Percentiles rank a stretch among this genome's conserved stretches.
phyloP scores from a whole-genome alignment of 176 grass and related monocot genomes.

The Phoenix roebelenii region DNA sequence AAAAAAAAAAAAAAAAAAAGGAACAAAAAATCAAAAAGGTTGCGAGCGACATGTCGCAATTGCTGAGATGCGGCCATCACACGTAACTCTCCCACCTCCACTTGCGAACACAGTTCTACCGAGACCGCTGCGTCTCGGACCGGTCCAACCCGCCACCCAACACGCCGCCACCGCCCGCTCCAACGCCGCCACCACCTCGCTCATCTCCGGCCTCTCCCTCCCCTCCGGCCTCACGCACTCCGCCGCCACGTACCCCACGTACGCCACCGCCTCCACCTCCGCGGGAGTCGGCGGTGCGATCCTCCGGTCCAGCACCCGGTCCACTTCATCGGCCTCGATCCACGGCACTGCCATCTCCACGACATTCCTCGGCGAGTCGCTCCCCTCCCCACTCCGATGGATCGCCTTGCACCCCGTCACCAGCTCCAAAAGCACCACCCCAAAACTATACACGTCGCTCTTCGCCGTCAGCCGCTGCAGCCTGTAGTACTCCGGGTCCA shows the following conservation, averaged over 20 bases:
- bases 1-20: no score
- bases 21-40: no score
- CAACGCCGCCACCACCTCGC: conserved; percentile 56
- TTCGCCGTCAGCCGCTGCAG: conserved; percentile 60
- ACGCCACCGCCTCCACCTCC: conserved; percentile 53
- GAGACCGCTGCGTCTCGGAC: conserved; percentile 35
- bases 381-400: conserved; percentile 30
- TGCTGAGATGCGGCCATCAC: no score
- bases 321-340: conserved; percentile 25
- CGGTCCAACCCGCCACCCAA: conserved; percentile 17
- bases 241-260: conserved; percentile 38
- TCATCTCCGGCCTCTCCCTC: conserved; percentile 52
- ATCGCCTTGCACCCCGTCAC: conserved; percentile 77
- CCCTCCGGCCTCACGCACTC: conserved; percentile 58
- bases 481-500: conserved; percentile 96
- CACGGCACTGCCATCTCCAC: conserved; percentile 64
- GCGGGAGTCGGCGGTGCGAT: conserved; percentile 26
- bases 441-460: conserved; percentile 97
- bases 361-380: conserved; percentile 54
- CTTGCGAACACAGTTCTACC: neutral
- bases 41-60: no score
- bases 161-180: conserved; percentile 61
- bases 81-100: no score
- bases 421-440: conserved; percentile 79
- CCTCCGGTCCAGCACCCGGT: conserved; percentile 34